Base-by-base conservation (phyloP, 106 monocot species). In the Vanilla planifolia region DNA sequence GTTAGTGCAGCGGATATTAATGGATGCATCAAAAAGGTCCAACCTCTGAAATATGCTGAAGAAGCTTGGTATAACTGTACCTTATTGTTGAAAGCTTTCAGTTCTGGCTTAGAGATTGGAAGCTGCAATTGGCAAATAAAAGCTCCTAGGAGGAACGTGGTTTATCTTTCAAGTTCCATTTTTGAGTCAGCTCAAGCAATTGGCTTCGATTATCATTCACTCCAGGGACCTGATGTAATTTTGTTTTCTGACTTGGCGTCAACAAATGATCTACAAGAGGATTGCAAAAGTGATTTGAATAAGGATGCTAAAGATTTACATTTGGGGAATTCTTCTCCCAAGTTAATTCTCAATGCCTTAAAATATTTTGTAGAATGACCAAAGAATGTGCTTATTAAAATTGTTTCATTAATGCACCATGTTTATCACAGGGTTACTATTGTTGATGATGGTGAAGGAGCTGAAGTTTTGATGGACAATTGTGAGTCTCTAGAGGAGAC, bases 81-180 rank as follows among this genome's bases (percentile, higher is more conserved):
- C 3, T 59, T 98, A 32, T 58, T 79, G 44, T 48, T 91, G 46
- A 98, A 85, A 69, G 76, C 96, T 39, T 79, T 77, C 60, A 98
- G 96, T 70, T 98, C 96, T 21, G 96, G 96, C 21, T 73, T 88
- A 70, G 96, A 98, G 63, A 84, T 98, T 47, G 96, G 96, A 24
- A 75, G 79, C 62, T 81, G 71, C 43, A 85, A 88, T 79, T 98
- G 96, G 96, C 82, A n/a, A n/a, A 80, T 98, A 67, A 64, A 43
- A 52, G 61, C 81, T 61, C 86, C 80, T 24, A 73, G 77, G 79
- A 72, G 71, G 59, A 90, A 55, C 50, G 5, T 89, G 32, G 63
- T 80, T 62, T 89, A 89, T 64, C 51, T 95, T 60, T 73, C 89
- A 36, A 86, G 83, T 73, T 83, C 89, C 39, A 68, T 86, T 57